Evolutionary conservation across 495 filamentous ascomycete genomes (phyloP).

Genomic region (Tuber brumale): DNA sequence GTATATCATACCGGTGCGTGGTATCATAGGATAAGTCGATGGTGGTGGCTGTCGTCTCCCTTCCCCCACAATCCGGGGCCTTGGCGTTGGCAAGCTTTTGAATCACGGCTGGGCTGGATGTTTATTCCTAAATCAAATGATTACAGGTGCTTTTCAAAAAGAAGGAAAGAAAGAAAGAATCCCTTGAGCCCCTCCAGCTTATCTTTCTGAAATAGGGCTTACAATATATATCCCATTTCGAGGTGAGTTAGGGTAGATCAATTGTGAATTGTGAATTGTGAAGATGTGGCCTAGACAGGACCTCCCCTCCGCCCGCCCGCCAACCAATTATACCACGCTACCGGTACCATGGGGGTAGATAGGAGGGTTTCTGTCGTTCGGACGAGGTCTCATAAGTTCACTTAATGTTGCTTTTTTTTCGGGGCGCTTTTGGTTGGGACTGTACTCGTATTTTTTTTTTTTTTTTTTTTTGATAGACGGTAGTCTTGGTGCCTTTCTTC

Average conservation of each 20-base stretch:
- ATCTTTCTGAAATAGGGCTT: background rate
- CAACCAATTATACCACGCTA: background rate
- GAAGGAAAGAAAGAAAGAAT: background rate
- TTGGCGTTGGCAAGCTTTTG: slow-evolving; percentile 4
- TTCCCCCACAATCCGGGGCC: background rate
- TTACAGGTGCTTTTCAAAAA: background rate
- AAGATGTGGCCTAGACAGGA: background rate
- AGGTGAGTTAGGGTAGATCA: background rate
- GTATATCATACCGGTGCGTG: background rate
- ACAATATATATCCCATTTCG: background rate
- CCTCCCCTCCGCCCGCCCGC: background rate
- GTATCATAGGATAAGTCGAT: background rate
- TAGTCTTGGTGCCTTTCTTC: background rate
- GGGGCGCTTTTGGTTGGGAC: background rate
- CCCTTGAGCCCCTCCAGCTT: background rate
- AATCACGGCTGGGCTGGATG: background rate
- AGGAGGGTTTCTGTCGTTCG: background rate
- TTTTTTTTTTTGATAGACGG: background rate
- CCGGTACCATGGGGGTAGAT: background rate
- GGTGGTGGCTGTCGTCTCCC: background rate
- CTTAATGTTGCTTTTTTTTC: background rate
- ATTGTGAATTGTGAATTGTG: background rate
- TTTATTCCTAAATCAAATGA: background rate
- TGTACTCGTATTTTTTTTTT: background rate
- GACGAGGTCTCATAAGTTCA: background rate